phyloP scores from a whole-genome alignment of 2,329 filamentous ascomycete genomes.

The Nemania sp. region DNA sequence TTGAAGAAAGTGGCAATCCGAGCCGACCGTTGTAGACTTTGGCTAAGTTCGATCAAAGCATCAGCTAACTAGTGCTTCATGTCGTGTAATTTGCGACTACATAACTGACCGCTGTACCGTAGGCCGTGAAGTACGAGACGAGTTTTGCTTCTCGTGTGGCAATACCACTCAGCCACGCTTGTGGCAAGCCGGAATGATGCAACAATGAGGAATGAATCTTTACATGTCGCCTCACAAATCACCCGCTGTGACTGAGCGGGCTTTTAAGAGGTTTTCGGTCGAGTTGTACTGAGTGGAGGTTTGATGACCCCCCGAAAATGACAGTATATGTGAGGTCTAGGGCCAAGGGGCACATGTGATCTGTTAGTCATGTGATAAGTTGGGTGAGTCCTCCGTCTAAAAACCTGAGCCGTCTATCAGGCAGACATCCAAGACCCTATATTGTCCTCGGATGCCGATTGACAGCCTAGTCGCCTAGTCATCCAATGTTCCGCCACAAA shows the following conservation, averaged over 20 bases:
- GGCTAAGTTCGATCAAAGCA: constrained; percentile 22
- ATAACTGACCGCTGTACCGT: constrained; percentile 29
- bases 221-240: constrained; percentile 9
- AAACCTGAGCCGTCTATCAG: constrained; percentile 20
- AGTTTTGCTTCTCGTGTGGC: constrained; percentile 13
- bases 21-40: constrained; percentile 24
- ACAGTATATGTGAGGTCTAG: constrained; percentile 11
- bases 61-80: constrained; percentile 31
- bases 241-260: constrained; percentile 3
- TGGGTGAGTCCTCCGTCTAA: constrained; percentile 27
- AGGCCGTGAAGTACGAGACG: constrained; percentile 17
- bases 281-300: constrained; percentile 13
- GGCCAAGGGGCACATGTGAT: constrained; percentile 6
- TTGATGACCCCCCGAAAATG: constrained; percentile 9
- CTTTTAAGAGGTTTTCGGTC: constrained; percentile 3
- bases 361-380: constrained; percentile 17
- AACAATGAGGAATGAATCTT: constrained; percentile 7
- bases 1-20: constrained; percentile 25
- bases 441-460: not conserved
- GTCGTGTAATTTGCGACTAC: constrained; percentile 36
- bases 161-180: constrained; percentile 29
- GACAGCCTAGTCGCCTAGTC: constrained; percentile 3
- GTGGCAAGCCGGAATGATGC: constrained; percentile 29
- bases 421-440: constrained; percentile 9
- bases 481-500: constrained; percentile 19